Conservation (phyloP, 2,329 filamentous ascomycete genomes). For the Cercospora beticola region DNA sequence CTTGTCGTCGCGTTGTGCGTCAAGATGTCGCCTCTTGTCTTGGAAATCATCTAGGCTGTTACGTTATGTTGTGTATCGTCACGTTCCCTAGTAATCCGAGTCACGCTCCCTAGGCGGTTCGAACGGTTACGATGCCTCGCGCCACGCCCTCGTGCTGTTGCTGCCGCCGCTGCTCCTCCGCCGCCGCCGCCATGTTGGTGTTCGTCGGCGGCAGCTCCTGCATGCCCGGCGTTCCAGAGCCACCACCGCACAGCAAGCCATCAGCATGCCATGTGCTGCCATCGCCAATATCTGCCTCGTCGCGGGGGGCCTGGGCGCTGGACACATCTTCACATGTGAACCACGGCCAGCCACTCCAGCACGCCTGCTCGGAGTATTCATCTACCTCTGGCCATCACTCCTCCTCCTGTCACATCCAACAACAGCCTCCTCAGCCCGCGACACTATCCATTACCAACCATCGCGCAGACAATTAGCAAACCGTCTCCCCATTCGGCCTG, state of each 20-base stretch:
- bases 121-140: not conserved
- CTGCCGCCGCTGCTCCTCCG: not conserved
- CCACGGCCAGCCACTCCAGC: not conserved
- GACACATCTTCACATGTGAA: not conserved
- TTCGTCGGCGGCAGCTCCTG: not conserved
- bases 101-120: too few relatives aligned
- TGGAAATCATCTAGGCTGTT: too few relatives aligned
- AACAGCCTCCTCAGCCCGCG: not conserved
- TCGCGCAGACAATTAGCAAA: not conserved
- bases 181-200: not conserved
- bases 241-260: not conserved
- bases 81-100: too few relatives aligned
- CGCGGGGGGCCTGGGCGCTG: not conserved
- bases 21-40: too few relatives aligned
- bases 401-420: not conserved
- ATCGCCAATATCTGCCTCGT: not conserved
- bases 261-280: not conserved
- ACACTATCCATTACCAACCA: not conserved
- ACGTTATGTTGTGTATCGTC: too few relatives aligned
- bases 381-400: not conserved
- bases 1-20: too few relatives aligned
- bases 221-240: not conserved
- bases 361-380: not conserved
- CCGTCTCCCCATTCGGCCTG: slow-evolving; percentile 1
- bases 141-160: not conserved